Evolutionary conservation across 2,329 filamentous ascomycete genomes (phyloP).

Genomic region (Amauroascus verrucosus): DNA sequence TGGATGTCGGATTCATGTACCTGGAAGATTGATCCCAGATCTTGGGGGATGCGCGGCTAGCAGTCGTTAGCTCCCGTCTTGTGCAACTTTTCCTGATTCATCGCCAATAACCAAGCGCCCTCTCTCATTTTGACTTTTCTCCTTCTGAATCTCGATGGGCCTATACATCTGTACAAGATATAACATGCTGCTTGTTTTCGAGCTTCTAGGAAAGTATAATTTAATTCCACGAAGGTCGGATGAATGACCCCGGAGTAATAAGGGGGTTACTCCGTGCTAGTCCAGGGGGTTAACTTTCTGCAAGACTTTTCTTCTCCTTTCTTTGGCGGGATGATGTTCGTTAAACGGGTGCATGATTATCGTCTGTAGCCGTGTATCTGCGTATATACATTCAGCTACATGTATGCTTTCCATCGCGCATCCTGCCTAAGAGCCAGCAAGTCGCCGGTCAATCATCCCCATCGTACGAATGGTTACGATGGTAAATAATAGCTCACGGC

Average conservation of each 20-base stretch:
- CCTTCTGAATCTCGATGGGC: neutral
- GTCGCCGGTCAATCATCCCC: neutral
- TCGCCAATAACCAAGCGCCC: neutral
- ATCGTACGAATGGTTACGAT: neutral
- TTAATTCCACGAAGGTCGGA: too few species aligned
- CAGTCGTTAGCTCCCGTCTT: slow-evolving; percentile 7
- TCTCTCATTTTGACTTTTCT: too few species aligned
- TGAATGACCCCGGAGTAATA: too few species aligned
- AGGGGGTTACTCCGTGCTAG: too few species aligned
- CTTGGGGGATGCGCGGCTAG: slow-evolving; percentile 7
- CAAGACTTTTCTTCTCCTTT: too few species aligned
- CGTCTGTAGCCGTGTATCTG: too few species aligned
- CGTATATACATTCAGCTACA: too few species aligned
- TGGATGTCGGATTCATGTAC: neutral
- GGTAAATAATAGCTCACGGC: neutral
- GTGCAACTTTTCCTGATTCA: neutral
- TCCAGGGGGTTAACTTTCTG: too few species aligned
- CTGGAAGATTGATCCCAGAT: neutral
- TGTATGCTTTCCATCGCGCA: neutral
- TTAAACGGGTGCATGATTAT: too few species aligned
- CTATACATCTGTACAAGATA: too few species aligned
- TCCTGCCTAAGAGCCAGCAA: neutral
- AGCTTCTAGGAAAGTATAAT: too few species aligned
- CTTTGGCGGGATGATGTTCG: too few species aligned
- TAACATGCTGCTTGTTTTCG: neutral